Base-by-base conservation (phyloP, 768 basidiomycete genomes). In the Lactifluus hygrophoroides region DNA sequence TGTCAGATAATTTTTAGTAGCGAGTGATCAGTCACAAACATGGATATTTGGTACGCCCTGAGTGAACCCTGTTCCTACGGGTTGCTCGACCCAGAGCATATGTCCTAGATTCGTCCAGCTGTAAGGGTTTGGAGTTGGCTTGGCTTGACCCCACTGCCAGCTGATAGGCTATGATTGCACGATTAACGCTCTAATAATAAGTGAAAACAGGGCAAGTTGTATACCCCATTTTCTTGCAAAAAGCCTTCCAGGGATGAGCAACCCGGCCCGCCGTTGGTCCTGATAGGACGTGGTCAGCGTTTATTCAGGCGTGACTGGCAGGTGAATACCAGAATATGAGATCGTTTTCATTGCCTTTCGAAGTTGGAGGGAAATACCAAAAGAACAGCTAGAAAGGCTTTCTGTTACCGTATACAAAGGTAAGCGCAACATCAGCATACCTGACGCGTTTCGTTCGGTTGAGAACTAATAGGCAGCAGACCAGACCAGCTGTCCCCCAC, bases 41-140 rank as follows among this genome's bases (percentile, higher is more conserved):
- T 54, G 53, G 34, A 63, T 59, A 37, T 63, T 53, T 25, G 57
- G 56, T 21, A 23, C 34, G 7, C 63, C 63, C 30, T 62, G 57
- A 10, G 63, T 58, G 51, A 63, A 64, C 23, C 63, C 63, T 16
- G 63, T 64, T 9, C 63, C 61, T 9, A 64, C 61, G 23, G 63
- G 63, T 50, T 64, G 63, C 17, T 64, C 63, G 16, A 64, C 38
- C 63, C 63, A 64, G 28, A 64, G 57, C 45, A 64, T 58, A 32
- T 62, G 56, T 5, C 61, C 63, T 25, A 64, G n/a, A 52, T 64
- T 62, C 10, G 63, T 64, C 63, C 63, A 64, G 43, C 61, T 64
- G 35, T 55, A 37, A 27, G 57, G 46, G 34, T 64, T 64, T n/a
- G 34, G 46, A 1, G 63, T 64, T 6, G 63, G 51, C 34, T 58